Evolutionary conservation across 805 yeast genomes (phyloP).

Genomic region (Candida ascalaphidarum): DNA sequence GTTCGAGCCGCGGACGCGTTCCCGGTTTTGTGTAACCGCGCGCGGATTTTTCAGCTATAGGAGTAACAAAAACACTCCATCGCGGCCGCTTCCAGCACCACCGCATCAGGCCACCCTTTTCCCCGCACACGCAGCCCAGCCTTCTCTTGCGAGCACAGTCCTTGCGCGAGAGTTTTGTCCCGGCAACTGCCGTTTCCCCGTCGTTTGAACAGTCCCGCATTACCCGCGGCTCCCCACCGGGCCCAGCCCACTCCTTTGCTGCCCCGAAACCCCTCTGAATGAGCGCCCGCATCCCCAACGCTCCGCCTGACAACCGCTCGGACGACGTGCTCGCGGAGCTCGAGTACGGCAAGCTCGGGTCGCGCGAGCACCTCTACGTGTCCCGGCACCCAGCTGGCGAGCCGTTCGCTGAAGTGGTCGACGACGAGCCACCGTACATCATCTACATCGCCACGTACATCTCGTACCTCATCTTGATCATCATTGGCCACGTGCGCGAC

Average conservation of each 20-base stretch:
- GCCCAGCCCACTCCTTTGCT: too few relatives aligned
- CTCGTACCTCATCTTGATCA: conserved; percentile 73
- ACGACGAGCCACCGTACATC: conserved; percentile 82
- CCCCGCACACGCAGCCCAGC: too few relatives aligned
- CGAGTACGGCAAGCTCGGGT: conserved; percentile 68
- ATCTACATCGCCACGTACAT: conserved; percentile 77
- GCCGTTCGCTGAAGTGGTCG: conserved; percentile 54
- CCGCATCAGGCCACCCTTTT: too few relatives aligned
- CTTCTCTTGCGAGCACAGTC: too few relatives aligned
- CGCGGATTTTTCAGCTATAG: too few relatives aligned
- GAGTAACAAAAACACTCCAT: too few relatives aligned
- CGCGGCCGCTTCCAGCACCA: too few relatives aligned
- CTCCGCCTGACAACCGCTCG: conserved; percentile 27
- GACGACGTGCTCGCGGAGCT: conserved; percentile 33
- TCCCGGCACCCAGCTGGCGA: conserved; percentile 50
- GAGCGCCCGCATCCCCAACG: conserved; percentile 22
- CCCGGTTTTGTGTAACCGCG: too few relatives aligned
- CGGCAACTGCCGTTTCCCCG: too few relatives aligned
- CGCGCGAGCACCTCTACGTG: conserved; percentile 54
- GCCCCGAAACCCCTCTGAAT: not conserved
- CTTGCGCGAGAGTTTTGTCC: too few relatives aligned
- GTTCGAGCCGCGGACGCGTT: not conserved
- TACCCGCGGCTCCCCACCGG: too few relatives aligned
- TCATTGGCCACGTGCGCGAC: conserved; percentile 87
- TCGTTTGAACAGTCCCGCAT: too few relatives aligned